These are phyloP conservation scores for Colletotrichum limetticola DNA, from an alignment of 2,329 filamentous ascomycete species.

Conservation along the genomic window DNA sequence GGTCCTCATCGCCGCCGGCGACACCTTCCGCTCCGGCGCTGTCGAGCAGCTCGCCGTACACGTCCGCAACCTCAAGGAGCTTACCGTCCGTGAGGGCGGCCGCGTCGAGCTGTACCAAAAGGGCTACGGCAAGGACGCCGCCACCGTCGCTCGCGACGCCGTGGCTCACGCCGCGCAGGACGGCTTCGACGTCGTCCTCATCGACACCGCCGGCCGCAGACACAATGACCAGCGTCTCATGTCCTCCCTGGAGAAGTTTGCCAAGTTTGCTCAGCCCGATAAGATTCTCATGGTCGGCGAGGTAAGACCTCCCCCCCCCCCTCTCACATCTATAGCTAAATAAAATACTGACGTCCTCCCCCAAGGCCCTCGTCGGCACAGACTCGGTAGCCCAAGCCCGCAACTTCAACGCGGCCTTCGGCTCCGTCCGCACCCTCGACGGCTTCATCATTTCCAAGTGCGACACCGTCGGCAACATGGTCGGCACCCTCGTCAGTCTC, in stretches of 20 bases:
- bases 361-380: conserved; percentile 86
- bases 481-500: conserved; percentile 93
- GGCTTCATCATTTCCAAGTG: conserved; percentile 99
- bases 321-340: not conserved
- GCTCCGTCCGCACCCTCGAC: conserved; percentile 81
- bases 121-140: conserved; percentile 97
- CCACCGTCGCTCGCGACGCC: conserved; percentile 93
- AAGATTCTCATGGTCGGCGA: conserved; percentile 96
- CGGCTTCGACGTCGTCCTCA: conserved; percentile 91
- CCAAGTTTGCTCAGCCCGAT: conserved; percentile 93
- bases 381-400: conserved; percentile 95
- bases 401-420: conserved; percentile 96
- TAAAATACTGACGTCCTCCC: not conserved
- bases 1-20: conserved; percentile 92
- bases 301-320: conserved; percentile 43
- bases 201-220: conserved; percentile 93
- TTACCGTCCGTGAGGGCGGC: conserved; percentile 85
- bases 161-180: conserved; percentile 81
- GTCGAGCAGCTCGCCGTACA: conserved; percentile 98
- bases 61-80: conserved; percentile 90
- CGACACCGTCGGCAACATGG: conserved; percentile 99
- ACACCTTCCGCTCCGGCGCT: conserved; percentile 96
- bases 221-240: conserved; percentile 97
- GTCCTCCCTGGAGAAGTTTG: conserved; percentile 97
- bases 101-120: conserved; percentile 94